Percentiles rank a stretch among this genome's conserved stretches.
Evolutionary conservation across 768 basidiomycete genomes (phyloP).

Genomic region (Lanmaoa rubissima): DNA sequence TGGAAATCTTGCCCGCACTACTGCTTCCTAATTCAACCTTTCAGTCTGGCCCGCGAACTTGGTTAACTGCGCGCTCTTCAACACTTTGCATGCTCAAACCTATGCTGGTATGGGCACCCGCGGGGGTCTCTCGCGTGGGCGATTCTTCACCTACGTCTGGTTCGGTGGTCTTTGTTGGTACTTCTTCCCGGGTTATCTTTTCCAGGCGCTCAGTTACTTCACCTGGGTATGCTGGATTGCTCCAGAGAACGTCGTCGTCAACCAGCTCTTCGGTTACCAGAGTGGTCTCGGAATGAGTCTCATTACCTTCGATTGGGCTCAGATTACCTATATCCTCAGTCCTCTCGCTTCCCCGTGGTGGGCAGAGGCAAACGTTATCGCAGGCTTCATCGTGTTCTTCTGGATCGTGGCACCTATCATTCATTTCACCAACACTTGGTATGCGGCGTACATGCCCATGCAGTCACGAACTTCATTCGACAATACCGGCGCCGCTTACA

Average conservation of each 20-base stretch:
- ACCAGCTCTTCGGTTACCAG: conserved; percentile 71
- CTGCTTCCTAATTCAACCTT: conserved; percentile 21
- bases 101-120: conserved; percentile 44
- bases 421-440: conserved; percentile 39
- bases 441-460: conserved; percentile 39
- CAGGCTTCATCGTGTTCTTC: conserved; percentile 37
- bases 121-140: conserved; percentile 49
- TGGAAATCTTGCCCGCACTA: background rate
- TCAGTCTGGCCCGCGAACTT: conserved; percentile 73
- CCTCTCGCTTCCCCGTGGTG: conserved; percentile 35
- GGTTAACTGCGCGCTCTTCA: conserved; percentile 71
- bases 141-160: conserved; percentile 51
- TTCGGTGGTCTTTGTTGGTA: conserved; percentile 44
- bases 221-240: conserved; percentile 66
- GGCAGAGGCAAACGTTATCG: conserved; percentile 39
- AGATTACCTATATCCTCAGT: conserved; percentile 60
- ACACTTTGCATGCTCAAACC: conserved; percentile 64
- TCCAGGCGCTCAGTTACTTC: conserved; percentile 63
- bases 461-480: conserved; percentile 42
- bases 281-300: conserved; percentile 65
- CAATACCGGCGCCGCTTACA: conserved; percentile 40
- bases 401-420: conserved; percentile 31
- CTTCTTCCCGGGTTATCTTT: conserved; percentile 72
- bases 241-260: conserved; percentile 66
- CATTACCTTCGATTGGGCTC: conserved; percentile 80